These are phyloP conservation scores for Neospora caninum DNA, from an alignment of 169 alveolate species.

Conservation along the genomic window DNA sequence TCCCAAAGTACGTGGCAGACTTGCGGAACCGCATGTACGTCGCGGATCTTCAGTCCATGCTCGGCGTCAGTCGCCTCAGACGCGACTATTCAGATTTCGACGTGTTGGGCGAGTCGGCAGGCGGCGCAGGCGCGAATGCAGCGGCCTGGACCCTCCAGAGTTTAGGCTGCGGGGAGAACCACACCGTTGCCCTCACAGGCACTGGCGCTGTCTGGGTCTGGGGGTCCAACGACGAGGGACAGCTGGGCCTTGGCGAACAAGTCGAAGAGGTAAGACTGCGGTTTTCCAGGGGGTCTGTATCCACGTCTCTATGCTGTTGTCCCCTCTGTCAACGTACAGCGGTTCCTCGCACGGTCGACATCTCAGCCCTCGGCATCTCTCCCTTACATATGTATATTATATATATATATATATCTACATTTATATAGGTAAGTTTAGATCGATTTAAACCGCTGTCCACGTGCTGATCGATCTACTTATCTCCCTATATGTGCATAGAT, in stretches of 20 bases:
- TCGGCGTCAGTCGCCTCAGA: conserved; percentile 19
- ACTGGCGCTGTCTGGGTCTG: conserved; percentile 72
- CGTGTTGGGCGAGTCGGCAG: neutral
- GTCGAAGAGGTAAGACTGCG: conserved; percentile 53
- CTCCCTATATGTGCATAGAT: neutral
- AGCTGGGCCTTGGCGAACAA: conserved; percentile 74
- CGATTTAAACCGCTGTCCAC: too few relatives aligned
- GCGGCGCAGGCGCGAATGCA: neutral
- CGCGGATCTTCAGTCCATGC: conserved; percentile 24
- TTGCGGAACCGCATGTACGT: conserved; percentile 50
- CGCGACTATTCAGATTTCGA: neutral
- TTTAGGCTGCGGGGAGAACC: conserved; percentile 65
- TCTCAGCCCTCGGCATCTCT: neutral
- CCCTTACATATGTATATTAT: neutral
- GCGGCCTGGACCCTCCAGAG: conserved; percentile 12
- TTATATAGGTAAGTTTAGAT: neutral
- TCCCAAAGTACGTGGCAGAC: conserved; percentile 49
- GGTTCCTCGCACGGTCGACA: too few relatives aligned
- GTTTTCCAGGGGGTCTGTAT: conserved; percentile 5
- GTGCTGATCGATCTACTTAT: neutral
- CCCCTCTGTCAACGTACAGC: too few relatives aligned
- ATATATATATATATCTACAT: neutral
- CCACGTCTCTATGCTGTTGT: too few relatives aligned
- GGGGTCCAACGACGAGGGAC: conserved; percentile 80
- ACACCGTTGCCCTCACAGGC: conserved; percentile 55